Percentiles rank a stretch among this genome's conserved stretches.
phyloP scores from a whole-genome alignment of 192 early-diverging fungal species.

The Funneliformis geosporum region DNA sequence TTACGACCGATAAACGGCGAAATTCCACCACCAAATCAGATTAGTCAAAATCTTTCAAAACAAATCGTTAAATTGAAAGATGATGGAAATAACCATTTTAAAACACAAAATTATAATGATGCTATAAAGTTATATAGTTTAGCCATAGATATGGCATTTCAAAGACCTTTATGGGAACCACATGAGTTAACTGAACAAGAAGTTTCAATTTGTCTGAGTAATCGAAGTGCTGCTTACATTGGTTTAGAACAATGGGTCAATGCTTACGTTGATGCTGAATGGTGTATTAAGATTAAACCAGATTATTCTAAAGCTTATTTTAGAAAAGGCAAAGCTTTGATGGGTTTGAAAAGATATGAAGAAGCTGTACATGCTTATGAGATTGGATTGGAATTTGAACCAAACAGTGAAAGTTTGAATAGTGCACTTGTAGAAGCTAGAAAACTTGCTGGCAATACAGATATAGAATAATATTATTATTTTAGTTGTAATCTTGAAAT shows the following conservation, averaged over 20 bases:
- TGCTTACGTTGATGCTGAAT: slow-evolving; percentile 71
- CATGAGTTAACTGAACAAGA: slow-evolving; percentile 66
- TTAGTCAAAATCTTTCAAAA: slow-evolving; percentile 54
- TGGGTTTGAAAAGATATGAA: slow-evolving; percentile 73
- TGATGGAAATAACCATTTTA: slow-evolving; percentile 89
- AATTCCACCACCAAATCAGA: slow-evolving; percentile 64
- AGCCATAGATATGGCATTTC: slow-evolving; percentile 78
- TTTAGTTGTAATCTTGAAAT: too few relatives aligned
- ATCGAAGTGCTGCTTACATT: slow-evolving; percentile 67
- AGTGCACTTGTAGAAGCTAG: slow-evolving; percentile 71
- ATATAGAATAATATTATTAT: background rate
- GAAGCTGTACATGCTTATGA: slow-evolving; percentile 85
- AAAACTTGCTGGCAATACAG: background rate
- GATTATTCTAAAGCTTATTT: slow-evolving; percentile 77
- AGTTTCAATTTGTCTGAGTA: slow-evolving; percentile 61
- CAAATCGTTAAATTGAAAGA: slow-evolving; percentile 62
- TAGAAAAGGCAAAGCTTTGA: slow-evolving; percentile 81
- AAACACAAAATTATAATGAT: slow-evolving; percentile 74
- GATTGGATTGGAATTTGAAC: slow-evolving; percentile 74
- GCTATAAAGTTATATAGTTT: slow-evolving; percentile 87
- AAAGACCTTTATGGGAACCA: slow-evolving; percentile 76
- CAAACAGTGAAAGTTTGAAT: slow-evolving; percentile 72
- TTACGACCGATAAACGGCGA: slow-evolving; percentile 62
- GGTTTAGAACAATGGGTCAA: slow-evolving; percentile 64
- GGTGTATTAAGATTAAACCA: slow-evolving; percentile 64